Evolutionary conservation across 805 yeast species (phyloP).

Genomic region (Candida takata): DNA sequence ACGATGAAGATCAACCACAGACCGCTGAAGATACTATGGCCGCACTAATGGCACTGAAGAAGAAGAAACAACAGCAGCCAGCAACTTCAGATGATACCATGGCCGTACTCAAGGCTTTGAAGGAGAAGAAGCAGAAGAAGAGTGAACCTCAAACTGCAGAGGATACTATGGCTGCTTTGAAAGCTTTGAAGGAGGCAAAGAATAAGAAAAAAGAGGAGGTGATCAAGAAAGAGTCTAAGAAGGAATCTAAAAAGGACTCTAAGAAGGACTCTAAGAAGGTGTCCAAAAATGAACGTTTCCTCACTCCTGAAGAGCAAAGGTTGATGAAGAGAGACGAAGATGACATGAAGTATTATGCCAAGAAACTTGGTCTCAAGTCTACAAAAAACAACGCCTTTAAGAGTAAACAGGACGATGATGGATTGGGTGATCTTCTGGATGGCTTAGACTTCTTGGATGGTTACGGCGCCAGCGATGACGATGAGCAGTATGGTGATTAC

Average conservation of each 20-base stretch:
- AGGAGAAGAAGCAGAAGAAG: slow-evolving; percentile 24
- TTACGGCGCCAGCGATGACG: slow-evolving; percentile 25
- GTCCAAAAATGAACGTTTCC: slow-evolving; percentile 15
- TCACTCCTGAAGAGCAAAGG: slow-evolving; percentile 41
- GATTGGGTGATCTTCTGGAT: slow-evolving; percentile 75
- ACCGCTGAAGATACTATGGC: slow-evolving; percentile 39
- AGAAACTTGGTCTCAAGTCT: slow-evolving; percentile 64
- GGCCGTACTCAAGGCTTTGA: slow-evolving; percentile 34
- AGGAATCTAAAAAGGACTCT: slow-evolving; percentile 5
- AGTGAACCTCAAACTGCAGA: slow-evolving; percentile 26
- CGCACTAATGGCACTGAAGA: slow-evolving; percentile 35
- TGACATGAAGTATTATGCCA: slow-evolving; percentile 78
- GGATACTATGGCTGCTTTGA: slow-evolving; percentile 37
- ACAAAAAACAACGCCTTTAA: slow-evolving; percentile 39
- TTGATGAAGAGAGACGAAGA: slow-evolving; percentile 57
- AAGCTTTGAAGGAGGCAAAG: slow-evolving; percentile 21
- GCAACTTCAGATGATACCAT: slow-evolving; percentile 38
- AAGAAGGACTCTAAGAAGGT: slow-evolving; percentile 10
- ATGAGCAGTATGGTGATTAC: slow-evolving; percentile 2
- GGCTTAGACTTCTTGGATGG: slow-evolving; percentile 43
- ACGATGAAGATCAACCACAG: slow-evolving; percentile 25
- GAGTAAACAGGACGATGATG: slow-evolving; percentile 60
- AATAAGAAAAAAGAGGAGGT: slow-evolving; percentile 20
- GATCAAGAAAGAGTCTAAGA: slow-evolving; percentile 9
- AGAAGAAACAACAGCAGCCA: slow-evolving; percentile 22